Evolutionary conservation across 2,329 filamentous ascomycete species (phyloP).

Genomic region (Bimuria novae-zelandiae): DNA sequence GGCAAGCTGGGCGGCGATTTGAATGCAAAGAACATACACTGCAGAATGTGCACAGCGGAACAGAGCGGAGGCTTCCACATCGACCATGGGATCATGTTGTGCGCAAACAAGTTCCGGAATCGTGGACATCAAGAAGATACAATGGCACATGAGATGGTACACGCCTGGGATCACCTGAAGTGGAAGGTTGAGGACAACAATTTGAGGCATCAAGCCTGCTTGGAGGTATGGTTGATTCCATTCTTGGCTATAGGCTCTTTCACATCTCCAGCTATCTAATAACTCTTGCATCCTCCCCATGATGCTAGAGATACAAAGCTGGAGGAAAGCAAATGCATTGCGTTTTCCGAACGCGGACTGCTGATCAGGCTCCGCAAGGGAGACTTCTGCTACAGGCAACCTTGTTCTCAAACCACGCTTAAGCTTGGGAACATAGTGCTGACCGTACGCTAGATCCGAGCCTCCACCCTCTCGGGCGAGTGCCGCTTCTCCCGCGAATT

Average conservation of each 20-base stretch:
- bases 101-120: constrained; percentile 86
- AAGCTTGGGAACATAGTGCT: neutral
- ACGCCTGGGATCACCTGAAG: constrained; percentile 89
- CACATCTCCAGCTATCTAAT: constrained; percentile 6
- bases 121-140: constrained; percentile 88
- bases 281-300: constrained; percentile 5
- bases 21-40: constrained; percentile 75
- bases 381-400: neutral
- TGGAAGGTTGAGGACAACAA: constrained; percentile 88
- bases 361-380: neutral
- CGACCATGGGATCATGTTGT: constrained; percentile 85
- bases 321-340: neutral
- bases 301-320: constrained; percentile 6
- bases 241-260: neutral
- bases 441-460: constrained; percentile 71
- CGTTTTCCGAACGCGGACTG: neutral
- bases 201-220: constrained; percentile 88
- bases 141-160: constrained; percentile 95
- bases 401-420: neutral
- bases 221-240: constrained; percentile 68
- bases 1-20: constrained; percentile 76
- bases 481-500: constrained; percentile 89
- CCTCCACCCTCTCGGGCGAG: constrained; percentile 89
- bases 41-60: constrained; percentile 74
- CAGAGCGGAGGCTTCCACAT: constrained; percentile 85